Conservation (phyloP, 2,329 filamentous ascomycete species). For the Trichoderma asperellum region DNA sequence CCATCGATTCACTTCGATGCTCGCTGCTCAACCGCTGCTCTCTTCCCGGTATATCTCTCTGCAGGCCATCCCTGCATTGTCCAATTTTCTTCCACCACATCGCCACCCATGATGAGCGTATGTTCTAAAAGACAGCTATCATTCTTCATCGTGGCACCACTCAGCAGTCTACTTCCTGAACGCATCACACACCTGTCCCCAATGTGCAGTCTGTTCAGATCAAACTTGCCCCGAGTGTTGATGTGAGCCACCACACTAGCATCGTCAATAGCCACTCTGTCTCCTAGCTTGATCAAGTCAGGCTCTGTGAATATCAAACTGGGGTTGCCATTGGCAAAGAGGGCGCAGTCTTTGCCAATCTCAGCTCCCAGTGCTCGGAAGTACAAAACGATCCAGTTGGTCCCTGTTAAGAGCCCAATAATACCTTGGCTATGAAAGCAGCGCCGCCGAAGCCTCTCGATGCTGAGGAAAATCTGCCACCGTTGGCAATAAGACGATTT, state of each 20-base stretch:
- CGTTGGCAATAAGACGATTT: slow-evolving; percentile 60
- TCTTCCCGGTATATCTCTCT: slow-evolving; percentile 31
- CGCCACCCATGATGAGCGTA: slow-evolving; percentile 60
- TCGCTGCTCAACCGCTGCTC: slow-evolving; percentile 8
- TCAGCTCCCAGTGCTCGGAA: slow-evolving; percentile 57
- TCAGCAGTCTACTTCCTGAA: slow-evolving; percentile 55
- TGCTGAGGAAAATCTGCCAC: slow-evolving; percentile 58
- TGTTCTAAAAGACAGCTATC: slow-evolving; percentile 61
- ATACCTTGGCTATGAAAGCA: slow-evolving; percentile 57
- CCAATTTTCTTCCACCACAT: slow-evolving; percentile 54
- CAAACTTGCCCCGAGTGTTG: slow-evolving; percentile 60
- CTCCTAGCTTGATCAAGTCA: slow-evolving; percentile 57
- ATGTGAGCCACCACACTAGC: slow-evolving; percentile 60
- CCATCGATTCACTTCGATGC: background rate
- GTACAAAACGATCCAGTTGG: slow-evolving; percentile 56
- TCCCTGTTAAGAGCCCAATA: slow-evolving; percentile 57
- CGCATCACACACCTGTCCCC: slow-evolving; percentile 57
- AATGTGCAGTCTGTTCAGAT: slow-evolving; percentile 55
- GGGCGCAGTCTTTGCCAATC: slow-evolving; percentile 58
- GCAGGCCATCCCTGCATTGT: slow-evolving; percentile 61
- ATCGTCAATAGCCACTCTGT: slow-evolving; percentile 58
- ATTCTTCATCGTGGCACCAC: slow-evolving; percentile 56
- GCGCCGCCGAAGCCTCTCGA: slow-evolving; percentile 54
- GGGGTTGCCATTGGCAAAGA: slow-evolving; percentile 58
- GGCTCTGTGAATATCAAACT: slow-evolving; percentile 61